Conservation (phyloP, 2,329 filamentous ascomycete genomes). For the Colletotrichum gloeosporioides region DNA sequence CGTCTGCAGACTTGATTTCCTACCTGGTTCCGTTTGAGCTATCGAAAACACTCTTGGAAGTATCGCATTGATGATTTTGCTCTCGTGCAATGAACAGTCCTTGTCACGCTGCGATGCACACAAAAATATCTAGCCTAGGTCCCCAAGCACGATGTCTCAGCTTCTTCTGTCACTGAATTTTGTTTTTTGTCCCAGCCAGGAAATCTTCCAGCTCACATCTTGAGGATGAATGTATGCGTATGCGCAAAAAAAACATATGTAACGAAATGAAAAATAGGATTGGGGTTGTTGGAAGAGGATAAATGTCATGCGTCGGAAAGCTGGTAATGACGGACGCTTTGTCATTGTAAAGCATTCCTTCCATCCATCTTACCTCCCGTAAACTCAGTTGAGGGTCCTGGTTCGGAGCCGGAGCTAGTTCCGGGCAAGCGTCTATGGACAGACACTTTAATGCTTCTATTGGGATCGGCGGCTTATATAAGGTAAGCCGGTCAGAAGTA, state of each 20-base stretch:
- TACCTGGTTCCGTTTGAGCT: not conserved
- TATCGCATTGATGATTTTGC: not conserved
- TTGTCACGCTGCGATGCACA: not conserved
- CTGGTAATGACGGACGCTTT: not conserved
- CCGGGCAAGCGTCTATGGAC: not conserved
- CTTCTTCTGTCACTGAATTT: not conserved
- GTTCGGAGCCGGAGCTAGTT: not conserved
- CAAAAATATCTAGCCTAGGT: not conserved
- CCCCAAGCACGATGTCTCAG: not conserved
- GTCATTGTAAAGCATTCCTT: not conserved
- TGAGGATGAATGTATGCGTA: not conserved
- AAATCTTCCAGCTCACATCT: not conserved
- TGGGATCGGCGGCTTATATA: not conserved
- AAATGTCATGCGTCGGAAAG: not conserved
- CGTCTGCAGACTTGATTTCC: not conserved
- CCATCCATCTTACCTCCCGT: not conserved
- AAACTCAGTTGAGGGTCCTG: not conserved
- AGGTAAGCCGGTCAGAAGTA: not conserved
- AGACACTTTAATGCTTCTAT: too few relatives aligned
- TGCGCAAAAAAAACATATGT: not conserved
- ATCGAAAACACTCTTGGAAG: not conserved
- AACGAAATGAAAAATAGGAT: not conserved
- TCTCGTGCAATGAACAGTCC: not conserved
- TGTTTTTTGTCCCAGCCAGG: not conserved
- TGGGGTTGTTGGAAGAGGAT: too few relatives aligned